Percentiles rank a stretch among this genome's conserved stretches.
Evolutionary conservation across 164 flowering plant genomes (phyloP).

Genomic region (Paratinospora sagittata): DNA sequence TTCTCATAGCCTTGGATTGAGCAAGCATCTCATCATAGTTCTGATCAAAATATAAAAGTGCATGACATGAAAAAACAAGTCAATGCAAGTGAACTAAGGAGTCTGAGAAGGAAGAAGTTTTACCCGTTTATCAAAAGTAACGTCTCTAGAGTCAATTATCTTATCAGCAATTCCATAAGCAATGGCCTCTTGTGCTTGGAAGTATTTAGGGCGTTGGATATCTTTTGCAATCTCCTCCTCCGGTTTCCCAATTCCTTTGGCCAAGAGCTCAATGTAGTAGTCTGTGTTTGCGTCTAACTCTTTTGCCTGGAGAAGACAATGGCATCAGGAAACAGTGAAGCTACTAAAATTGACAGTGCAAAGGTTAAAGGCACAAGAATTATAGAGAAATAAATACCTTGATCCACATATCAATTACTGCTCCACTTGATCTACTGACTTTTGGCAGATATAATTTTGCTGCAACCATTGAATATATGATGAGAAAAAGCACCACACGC

Average conservation of each 20-base stretch:
- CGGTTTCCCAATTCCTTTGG: conserved; percentile 74
- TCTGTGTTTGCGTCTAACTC: conserved; percentile 75
- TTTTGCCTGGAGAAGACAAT: conserved; percentile 49
- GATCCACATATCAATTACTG: conserved; percentile 81
- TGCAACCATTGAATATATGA: conserved; percentile 26
- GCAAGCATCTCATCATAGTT: conserved; percentile 60
- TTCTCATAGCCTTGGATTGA: conserved; percentile 59
- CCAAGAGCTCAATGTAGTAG: conserved; percentile 60
- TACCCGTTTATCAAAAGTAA: conserved; percentile 64
- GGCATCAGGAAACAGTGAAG: conserved; percentile 1
- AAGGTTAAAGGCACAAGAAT: conserved; percentile 6
- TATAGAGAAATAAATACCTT: conserved; percentile 39
- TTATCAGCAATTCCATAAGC: conserved; percentile 89
- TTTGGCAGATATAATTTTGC: conserved; percentile 80
- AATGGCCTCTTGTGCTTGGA: conserved; percentile 66
- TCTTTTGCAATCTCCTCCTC: conserved; percentile 68
- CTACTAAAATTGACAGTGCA: background rate
- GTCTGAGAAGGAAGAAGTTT: background rate
- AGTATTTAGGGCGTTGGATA: conserved; percentile 51
- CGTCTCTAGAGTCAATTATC: conserved; percentile 48
- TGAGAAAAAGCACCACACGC: background rate
- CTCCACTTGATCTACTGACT: conserved; percentile 62
- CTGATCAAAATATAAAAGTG: conserved; percentile 23
- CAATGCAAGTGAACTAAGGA: background rate
- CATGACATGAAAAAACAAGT: background rate